Conservation (phyloP, 306 rosid genomes). For the Sicyos edulis region DNA sequence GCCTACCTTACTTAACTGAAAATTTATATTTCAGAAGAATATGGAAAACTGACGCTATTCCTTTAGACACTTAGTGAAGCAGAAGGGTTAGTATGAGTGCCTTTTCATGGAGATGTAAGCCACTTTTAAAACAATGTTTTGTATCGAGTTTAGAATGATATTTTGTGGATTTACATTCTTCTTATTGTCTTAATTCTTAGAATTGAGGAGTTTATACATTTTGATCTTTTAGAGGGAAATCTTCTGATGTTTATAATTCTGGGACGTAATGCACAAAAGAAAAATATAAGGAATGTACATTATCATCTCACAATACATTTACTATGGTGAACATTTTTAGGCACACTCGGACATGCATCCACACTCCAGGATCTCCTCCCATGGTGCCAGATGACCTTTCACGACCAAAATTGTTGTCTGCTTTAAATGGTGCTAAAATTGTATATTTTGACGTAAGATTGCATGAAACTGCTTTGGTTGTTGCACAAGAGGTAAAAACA, state of each 20-base stretch:
- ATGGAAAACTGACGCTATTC: background rate
- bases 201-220: background rate
- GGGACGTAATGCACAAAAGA: background rate
- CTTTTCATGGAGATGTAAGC: background rate
- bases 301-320: constrained; percentile 20
- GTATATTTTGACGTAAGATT: constrained; percentile 60
- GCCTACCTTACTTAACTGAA: background rate
- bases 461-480: constrained; percentile 61
- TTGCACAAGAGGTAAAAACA: constrained; percentile 72
- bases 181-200: background rate
- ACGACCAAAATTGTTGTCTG: constrained; percentile 46
- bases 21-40: background rate
- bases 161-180: constrained; percentile 5
- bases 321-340: constrained; percentile 37
- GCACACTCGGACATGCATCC: constrained; percentile 77
- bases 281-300: background rate
- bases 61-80: background rate
- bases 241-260: constrained; percentile 11
- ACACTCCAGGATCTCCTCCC: constrained; percentile 81
- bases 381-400: constrained; percentile 63
- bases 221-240: background rate
- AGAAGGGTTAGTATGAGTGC: background rate
- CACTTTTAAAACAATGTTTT: background rate
- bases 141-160: background rate
- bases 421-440: constrained; percentile 68